Base-by-base conservation (phyloP, 2,329 filamentous ascomycete species). In the Grosmannia clavigera region DNA sequence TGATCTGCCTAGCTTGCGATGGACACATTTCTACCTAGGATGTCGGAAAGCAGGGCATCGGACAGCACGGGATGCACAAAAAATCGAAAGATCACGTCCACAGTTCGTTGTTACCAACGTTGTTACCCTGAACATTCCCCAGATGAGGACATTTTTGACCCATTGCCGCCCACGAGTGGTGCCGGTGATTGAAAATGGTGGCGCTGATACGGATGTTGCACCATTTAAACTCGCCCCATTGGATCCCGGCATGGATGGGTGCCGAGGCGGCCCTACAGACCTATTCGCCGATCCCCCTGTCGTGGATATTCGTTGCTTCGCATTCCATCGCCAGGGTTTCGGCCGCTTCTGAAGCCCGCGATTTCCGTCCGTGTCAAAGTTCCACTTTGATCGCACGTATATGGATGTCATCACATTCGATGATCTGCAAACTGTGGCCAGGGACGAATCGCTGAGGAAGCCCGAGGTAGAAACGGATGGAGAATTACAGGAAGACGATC, bases 1-100 rank as follows among this genome's bases (percentile, higher is more conserved):
- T 2, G 71, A 74, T 5, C 70, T 85, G 3, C 74, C 75, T 6
- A 76, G 78, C 22, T 67, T 88, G 52, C 78, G 80, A 59, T 95
- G 87, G 86, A 95, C 89, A 3, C 83, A 88, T 57, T 95, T 95
- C 67, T 85, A 87, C 67, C 72, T 95, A 19, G 91, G 84, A 1
- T 95, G 90, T 69, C 74, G 92, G 10, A 75, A 80, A 27, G 3
- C 38, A 27, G 14, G 43, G 29, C 7, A 29, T 48, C 1, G 50
- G 56, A 3, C 6, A 5, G 29, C 7, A 29, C n/a, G 9, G 2
- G 35, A 35, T 84, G 82, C 65, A 75, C 7, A 22, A 40, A 19
- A 19, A 51, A 51, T 6, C 5, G 27, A 81, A 6, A 78, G 80
- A 16, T 80, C 85, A 0, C 68, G 75, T 33, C 86, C 88, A 0